Conservation (phyloP, 805 yeast genomes). For the Ogataea thermomethanolica region DNA sequence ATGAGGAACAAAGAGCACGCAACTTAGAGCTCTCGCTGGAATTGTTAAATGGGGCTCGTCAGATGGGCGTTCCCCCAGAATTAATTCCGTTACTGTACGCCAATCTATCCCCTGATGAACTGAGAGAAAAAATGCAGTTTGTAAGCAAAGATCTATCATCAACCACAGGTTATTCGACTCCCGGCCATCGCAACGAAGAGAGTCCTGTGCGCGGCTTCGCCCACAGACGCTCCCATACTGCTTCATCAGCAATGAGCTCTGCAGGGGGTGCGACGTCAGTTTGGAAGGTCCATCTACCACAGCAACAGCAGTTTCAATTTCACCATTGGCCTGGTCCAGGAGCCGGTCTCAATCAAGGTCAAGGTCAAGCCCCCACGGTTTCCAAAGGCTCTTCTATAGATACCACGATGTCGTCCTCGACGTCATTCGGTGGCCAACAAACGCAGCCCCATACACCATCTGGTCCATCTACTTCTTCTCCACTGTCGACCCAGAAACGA, state of each 20-base stretch:
- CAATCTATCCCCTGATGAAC: constrained; percentile 14
- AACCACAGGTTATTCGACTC: constrained; percentile 1
- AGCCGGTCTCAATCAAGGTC: neutral
- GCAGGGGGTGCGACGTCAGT: constrained; percentile 31
- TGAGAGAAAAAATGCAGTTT: constrained; percentile 13
- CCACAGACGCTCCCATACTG: constrained; percentile 29
- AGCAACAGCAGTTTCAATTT: constrained; percentile 33
- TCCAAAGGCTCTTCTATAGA: constrained; percentile 11
- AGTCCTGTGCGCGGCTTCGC: constrained; percentile 18
- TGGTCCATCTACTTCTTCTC: constrained; percentile 15
- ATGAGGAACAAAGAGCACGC: constrained; percentile 35
- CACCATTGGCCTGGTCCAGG: constrained; percentile 36
- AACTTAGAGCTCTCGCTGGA: constrained; percentile 36
- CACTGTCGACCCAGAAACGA: constrained; percentile 18
- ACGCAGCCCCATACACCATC: constrained; percentile 9
- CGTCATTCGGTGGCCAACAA: neutral
- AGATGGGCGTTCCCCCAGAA: constrained; percentile 23
- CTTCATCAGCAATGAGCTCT: constrained; percentile 20
- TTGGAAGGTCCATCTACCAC: constrained; percentile 33
- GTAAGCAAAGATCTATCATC: constrained; percentile 6
- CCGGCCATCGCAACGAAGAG: constrained; percentile 11
- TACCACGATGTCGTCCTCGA: constrained; percentile 5
- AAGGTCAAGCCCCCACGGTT: neutral
- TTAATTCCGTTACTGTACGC: constrained; percentile 26
- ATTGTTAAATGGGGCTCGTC: constrained; percentile 31